phyloP scores from a whole-genome alignment of 2,329 filamentous ascomycete genomes.

The Periconia sp. region DNA sequence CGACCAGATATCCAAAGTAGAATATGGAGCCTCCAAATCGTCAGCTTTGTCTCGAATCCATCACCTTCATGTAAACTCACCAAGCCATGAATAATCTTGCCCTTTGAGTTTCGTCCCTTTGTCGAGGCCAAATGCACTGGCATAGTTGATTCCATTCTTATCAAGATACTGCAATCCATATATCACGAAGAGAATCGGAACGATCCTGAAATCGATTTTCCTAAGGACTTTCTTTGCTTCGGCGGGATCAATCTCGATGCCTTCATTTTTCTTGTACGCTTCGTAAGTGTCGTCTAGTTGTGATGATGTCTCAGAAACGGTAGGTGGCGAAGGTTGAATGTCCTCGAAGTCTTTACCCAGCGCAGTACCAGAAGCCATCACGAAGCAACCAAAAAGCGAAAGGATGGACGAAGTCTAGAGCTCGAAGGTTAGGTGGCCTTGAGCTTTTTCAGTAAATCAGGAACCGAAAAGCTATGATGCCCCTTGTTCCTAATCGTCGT shows the following conservation, averaged over 20 bases:
- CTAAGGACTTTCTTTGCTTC: conserved; percentile 37
- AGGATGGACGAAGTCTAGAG: neutral
- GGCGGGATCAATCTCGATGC: conserved; percentile 20
- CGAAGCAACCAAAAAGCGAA: neutral
- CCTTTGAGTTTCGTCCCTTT: conserved; percentile 53
- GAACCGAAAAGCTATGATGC: too few species aligned
- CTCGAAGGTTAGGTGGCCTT: too few species aligned
- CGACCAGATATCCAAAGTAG: conserved; percentile 57
- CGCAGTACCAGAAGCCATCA: conserved; percentile 15
- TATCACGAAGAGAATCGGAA: conserved; percentile 40
- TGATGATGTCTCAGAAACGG: conserved; percentile 27
- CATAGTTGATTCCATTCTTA: conserved; percentile 59
- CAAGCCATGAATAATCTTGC: conserved; percentile 25
- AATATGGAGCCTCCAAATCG: conserved; percentile 49
- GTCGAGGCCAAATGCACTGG: conserved; percentile 56
- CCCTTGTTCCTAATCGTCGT: too few species aligned
- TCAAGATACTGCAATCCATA: conserved; percentile 51
- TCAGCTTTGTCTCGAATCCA: neutral
- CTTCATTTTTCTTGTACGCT: conserved; percentile 34
- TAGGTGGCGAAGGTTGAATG: conserved; percentile 21
- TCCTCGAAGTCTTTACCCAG: conserved; percentile 22
- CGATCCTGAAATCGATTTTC: conserved; percentile 38
- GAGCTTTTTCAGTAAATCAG: too few species aligned
- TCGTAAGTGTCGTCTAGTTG: conserved; percentile 41
- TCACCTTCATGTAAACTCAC: conserved; percentile 5